These are phyloP conservation scores for Verticillium nonalfalfae DNA, from an alignment of 2,329 filamentous ascomycete genomes.

Conservation along the genomic window DNA sequence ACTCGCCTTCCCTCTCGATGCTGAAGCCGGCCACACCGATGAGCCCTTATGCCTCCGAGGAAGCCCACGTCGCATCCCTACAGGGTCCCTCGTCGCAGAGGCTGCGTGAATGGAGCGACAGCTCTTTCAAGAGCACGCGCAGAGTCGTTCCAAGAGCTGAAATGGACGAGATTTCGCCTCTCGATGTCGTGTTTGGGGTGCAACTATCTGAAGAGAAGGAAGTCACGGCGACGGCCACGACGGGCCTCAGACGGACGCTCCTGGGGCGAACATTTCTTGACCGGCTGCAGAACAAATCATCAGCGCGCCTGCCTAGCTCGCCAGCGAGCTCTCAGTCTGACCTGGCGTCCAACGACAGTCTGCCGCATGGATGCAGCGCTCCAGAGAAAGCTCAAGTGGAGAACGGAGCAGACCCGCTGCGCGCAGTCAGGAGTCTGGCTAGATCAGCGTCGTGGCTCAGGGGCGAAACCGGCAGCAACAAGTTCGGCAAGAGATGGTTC, in stretches of 20 bases:
- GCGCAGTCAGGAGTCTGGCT: background rate
- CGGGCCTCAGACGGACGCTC: background rate
- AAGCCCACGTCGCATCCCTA: conserved; percentile 39
- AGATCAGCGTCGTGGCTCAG: conserved; percentile 17
- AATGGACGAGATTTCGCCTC: background rate
- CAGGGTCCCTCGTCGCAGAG: conserved; percentile 23
- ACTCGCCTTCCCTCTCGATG: background rate
- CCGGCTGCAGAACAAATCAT: background rate
- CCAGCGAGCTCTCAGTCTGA: background rate
- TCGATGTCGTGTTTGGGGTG: background rate
- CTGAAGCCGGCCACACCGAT: conserved; percentile 11
- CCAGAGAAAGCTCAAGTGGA: background rate
- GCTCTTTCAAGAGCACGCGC: background rate
- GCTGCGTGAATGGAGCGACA: background rate
- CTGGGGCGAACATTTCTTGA: background rate
- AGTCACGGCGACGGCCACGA: background rate
- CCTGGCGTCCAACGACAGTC: background rate
- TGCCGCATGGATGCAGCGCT: background rate
- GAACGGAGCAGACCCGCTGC: background rate
- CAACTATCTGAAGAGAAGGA: background rate
- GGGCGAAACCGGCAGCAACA: conserved; percentile 20
- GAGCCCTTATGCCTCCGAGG: conserved; percentile 40
- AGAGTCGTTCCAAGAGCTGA: background rate
- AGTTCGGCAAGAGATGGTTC: conserved; percentile 29
- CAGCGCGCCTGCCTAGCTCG: background rate